Evolutionary conservation across 306 rosid genomes (phyloP).

Genomic region (Begonia loranthoides): DNA sequence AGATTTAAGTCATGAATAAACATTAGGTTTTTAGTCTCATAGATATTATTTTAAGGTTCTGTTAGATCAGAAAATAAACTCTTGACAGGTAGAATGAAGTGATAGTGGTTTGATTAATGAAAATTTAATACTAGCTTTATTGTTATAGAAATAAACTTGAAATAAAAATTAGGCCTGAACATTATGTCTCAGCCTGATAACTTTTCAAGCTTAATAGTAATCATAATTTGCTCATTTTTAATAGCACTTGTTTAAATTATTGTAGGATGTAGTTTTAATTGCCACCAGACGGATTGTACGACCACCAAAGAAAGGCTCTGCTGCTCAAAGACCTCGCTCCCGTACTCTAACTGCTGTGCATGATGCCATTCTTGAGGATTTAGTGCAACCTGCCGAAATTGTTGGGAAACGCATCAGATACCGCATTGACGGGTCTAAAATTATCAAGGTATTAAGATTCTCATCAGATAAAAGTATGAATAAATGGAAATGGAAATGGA

Average conservation of each 20-base stretch:
- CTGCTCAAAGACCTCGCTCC: slow-evolving; percentile 70
- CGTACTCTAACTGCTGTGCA: slow-evolving; percentile 87
- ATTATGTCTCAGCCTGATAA: too few species aligned
- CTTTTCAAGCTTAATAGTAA: too few species aligned
- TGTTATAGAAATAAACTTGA: too few species aligned
- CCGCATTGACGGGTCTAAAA: slow-evolving; percentile 65
- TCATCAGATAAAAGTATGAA: not conserved
- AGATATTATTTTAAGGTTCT: too few species aligned
- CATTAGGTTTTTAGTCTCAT: too few species aligned
- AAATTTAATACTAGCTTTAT: too few species aligned
- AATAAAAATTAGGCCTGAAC: too few species aligned
- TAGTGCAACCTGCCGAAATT: slow-evolving; percentile 86
- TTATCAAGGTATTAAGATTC: slow-evolving; percentile 45
- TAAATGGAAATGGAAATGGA: too few species aligned
- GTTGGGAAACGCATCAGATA: slow-evolving; percentile 78
- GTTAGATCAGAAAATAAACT: too few species aligned
- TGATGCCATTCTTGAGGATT: slow-evolving; percentile 77
- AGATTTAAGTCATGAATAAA: too few species aligned
- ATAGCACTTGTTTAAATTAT: not conserved
- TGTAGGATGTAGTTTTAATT: slow-evolving; percentile 59
- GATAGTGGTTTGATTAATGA: too few species aligned
- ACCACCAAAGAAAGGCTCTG: slow-evolving; percentile 91
- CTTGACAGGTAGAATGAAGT: too few species aligned
- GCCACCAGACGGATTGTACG: slow-evolving; percentile 72
- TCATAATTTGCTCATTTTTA: not conserved